Conservation (phyloP, 805 yeast genomes). For the Nakazawaea molendinolei region DNA sequence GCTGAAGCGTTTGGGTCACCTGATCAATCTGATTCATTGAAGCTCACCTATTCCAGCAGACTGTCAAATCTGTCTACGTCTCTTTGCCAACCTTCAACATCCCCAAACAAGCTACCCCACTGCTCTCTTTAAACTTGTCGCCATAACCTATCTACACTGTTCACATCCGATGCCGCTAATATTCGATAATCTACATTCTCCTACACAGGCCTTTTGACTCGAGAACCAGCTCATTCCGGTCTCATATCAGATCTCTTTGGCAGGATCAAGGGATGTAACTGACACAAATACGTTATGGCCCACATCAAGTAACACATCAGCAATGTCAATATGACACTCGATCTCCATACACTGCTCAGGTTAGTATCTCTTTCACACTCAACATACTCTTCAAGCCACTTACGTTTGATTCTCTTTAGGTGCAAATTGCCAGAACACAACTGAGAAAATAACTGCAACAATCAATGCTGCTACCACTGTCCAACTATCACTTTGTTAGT, state of each 20-base stretch:
- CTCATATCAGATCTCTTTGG: constrained; percentile 88
- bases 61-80: too few relatives aligned
- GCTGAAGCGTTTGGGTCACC: too few relatives aligned
- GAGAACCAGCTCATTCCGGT: constrained; percentile 55
- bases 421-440: constrained; percentile 77
- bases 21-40: too few relatives aligned
- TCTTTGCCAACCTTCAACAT: too few relatives aligned
- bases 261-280: constrained; percentile 84
- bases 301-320: constrained; percentile 82
- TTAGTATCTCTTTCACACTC: background rate
- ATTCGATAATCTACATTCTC: too few relatives aligned
- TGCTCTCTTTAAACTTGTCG: too few relatives aligned
- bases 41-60: too few relatives aligned
- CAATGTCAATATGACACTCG: constrained; percentile 59
- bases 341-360: constrained; percentile 53
- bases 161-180: too few relatives aligned
- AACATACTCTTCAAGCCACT: constrained; percentile 21
- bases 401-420: constrained; percentile 75
- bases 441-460: constrained; percentile 49
- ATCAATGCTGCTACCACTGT: constrained; percentile 62
- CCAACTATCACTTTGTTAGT: constrained; percentile 36
- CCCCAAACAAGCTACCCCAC: too few relatives aligned
- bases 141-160: too few relatives aligned
- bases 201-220: background rate
- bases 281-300: constrained; percentile 87